Evolutionary conservation across 257 asterid species (phyloP), one percentile per base, ranked within the genome.

Genomic region (Plantago elongata): DNA sequence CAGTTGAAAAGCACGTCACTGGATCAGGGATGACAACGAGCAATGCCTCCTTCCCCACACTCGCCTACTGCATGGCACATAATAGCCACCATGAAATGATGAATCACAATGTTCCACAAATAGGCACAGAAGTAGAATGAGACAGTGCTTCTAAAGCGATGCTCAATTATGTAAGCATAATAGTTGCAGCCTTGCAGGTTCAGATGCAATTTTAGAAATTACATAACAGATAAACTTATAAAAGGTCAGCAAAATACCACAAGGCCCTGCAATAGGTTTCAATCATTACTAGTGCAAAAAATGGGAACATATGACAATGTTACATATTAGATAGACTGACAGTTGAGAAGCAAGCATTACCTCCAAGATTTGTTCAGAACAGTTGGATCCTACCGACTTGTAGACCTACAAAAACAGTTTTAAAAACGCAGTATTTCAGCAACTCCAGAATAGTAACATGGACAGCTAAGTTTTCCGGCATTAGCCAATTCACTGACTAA

Each of bases 1-100:
- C 93, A n/a, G 91, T 84, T 50, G 97, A 79, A 72, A 89, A 93
- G 75, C 99, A 93, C 18, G 99, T 93, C 50, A 93, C 99, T 18
- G 99, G 99, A 73, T 93, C 99, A 30, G 99, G 99, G 64, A 89
- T 80, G 47, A 89, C 83, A 30, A 77, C 99, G 77, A 93, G 69
- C 63, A 93, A 85, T 12, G 94, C 87, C 49, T 79, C 77, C 17
- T 60, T 43, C 55, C 95, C 95, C 7, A 89, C 34, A 70, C 77
- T 85, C 27, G 95, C 96, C 98, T 91, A 79, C 82, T 77, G 83
- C 76, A 72, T 34, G 70, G 77, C 65, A 71, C 49, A 68, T 57
- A 72, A 65, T 40, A 72, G 74, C 79, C 78, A 54, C 59, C 66
- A 63, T 74, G 61, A 69, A 74, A 57, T 62, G 45, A 52, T 57